Base-by-base conservation (phyloP, 2,329 filamentous ascomycete species). In the Neopestalotiopsis clavispora region DNA sequence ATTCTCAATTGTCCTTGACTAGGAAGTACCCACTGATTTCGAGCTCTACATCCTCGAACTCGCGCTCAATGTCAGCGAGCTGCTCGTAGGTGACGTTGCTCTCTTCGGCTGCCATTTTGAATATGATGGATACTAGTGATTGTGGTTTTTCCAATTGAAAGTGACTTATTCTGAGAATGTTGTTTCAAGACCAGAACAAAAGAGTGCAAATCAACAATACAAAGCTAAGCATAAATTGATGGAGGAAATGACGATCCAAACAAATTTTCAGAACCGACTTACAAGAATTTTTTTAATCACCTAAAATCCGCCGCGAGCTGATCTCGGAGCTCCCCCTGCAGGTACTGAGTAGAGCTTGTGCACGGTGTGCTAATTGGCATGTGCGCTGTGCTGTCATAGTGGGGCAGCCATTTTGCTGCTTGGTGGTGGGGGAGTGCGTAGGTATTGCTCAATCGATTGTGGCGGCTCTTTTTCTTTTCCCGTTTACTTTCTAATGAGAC, bases 21-120 rank as follows among this genome's bases (percentile, higher is more conserved):
- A 30, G 6, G n/a, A 4, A 12, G 30, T 34, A 87, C 91, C 79
- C 86, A 97, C 94, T 87, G 76, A 96, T 91, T 79, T 97, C 91
- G 45, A 91, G 86, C 82, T 98, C 94, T 45, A 90, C 90, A 75
- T 95, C 89, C 70, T 95, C 91, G 76, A 97, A 97, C 72, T 97
- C 92, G 74, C 90, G 87, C 84, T 97, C 94, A 72, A 98, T 86
- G 68, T 91, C 87, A 69, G 90, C 88, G 72, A 98, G 90, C 79
- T 95, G 89, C 81, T 94, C 92, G 81, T 94, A 95, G 69, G 86
- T 87, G 71, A 91, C 82, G 69, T 62, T 66, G 56, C 40, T 42
- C 45, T 60, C 64, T 23, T 68, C 69, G 30, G 62, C n/a, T 30
- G 58, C 56, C n/a, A 42, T 34, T 28, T 40, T 67, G 58, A 20